A percentile compares a stretch with the other conserved stretches of the same genome.
Evolutionary conservation across 1,284 basidiomycete genomes (phyloP).

Genomic region (Ustilago lituana): DNA sequence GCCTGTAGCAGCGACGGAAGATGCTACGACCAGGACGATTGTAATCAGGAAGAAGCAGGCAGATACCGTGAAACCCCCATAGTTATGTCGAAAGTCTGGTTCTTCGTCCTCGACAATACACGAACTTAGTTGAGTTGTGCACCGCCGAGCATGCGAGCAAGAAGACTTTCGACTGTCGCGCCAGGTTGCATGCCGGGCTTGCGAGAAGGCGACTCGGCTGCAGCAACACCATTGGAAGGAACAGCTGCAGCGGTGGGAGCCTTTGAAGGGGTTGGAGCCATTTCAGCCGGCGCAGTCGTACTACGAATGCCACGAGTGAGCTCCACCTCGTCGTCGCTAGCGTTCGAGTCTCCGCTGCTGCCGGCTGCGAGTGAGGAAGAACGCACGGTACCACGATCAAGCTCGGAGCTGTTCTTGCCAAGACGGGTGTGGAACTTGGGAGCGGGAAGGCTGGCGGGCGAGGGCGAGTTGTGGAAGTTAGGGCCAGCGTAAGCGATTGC

Average conservation of each 20-base stretch:
- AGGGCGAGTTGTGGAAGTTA: slow-evolving; percentile 63
- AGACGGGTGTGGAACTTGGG: slow-evolving; percentile 54
- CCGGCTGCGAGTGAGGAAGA: slow-evolving; percentile 32
- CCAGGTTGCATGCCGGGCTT: slow-evolving; percentile 42
- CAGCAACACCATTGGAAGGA: slow-evolving; percentile 11
- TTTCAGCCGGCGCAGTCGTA: slow-evolving; percentile 49
- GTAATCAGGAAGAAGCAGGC: no score
- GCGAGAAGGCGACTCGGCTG: slow-evolving; percentile 24
- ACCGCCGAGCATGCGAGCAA: slow-evolving; percentile 56
- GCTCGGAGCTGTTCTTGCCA: slow-evolving; percentile 38
- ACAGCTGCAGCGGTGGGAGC: slow-evolving; percentile 16
- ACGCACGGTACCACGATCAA: slow-evolving; percentile 19
- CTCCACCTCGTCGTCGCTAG: slow-evolving; percentile 43
- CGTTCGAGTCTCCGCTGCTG: slow-evolving; percentile 32
- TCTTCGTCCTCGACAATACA: no score
- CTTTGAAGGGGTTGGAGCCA: slow-evolving; percentile 31
- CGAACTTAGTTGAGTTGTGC: slow-evolving; percentile 16
- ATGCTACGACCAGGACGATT: no score
- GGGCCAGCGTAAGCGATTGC: slow-evolving; percentile 59
- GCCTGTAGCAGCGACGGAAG: neutral
- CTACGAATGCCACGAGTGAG: slow-evolving; percentile 37
- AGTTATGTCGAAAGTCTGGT: no score
- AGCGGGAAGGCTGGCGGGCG: slow-evolving; percentile 57
- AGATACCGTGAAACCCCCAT: no score
- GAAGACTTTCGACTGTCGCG: slow-evolving; percentile 51